These are phyloP conservation scores for Beta vulgaris DNA, from an alignment of 148 eudicot genomes.

Conservation along the genomic window DNA sequence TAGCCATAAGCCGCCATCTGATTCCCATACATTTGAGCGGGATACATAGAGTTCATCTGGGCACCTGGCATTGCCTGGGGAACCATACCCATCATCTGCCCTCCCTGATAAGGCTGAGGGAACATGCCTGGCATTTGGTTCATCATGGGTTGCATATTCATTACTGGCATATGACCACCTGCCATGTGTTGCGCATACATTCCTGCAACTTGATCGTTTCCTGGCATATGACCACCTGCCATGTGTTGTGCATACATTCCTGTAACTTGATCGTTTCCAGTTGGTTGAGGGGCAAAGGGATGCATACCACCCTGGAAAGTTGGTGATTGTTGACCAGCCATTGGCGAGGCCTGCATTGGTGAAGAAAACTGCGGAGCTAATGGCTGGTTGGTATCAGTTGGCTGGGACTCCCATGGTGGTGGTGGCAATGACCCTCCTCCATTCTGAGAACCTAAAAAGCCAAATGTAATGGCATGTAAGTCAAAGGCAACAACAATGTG, in stretches of 20 bases:
- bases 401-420: conserved; percentile 95
- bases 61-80: conserved; percentile 61
- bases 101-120: conserved; percentile 43
- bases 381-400: conserved; percentile 39
- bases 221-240: conserved; percentile 39
- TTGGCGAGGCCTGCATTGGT: conserved; percentile 37
- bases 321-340: conserved; percentile 34
- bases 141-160: conserved; percentile 37
- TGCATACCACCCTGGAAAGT: conserved; percentile 45
- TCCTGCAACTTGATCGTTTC: conserved; percentile 39
- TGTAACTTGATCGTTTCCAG: conserved; percentile 39
- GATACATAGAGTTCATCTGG: conserved; percentile 66
- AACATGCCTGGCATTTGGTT: conserved; percentile 40
- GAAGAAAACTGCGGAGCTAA: conserved; percentile 43
- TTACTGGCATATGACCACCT: conserved; percentile 36
- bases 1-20: conserved; percentile 70
- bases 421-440: conserved; percentile 64
- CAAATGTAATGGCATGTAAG: conserved; percentile 11
- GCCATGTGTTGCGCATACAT: conserved; percentile 50
- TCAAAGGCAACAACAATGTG: background rate
- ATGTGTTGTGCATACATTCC: conserved; percentile 53
- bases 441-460: conserved; percentile 51
- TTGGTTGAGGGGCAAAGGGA: conserved; percentile 47
- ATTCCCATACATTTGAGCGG: conserved; percentile 63
- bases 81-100: conserved; percentile 48